A percentile compares a stretch with the other conserved stretches of the same genome.
Evolutionary conservation across 2,329 filamentous ascomycete species (phyloP).

Genomic region (Nothopassalora personata): DNA sequence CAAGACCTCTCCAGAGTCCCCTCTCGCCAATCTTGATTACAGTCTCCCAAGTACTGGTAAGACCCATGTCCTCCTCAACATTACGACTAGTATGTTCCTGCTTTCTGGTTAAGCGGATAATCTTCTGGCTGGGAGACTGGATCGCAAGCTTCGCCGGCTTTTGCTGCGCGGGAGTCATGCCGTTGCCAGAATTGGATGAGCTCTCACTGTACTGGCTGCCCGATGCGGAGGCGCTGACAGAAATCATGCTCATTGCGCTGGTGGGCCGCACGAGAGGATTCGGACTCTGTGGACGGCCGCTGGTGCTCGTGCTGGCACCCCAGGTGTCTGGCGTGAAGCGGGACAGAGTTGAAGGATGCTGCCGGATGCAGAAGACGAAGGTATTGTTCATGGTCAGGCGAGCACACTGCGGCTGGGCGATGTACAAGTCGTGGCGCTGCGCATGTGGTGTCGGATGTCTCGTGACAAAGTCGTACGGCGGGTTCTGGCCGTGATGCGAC

Average conservation of each 20-base stretch:
- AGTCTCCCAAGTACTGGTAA: conserved; percentile 79
- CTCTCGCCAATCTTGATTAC: conserved; percentile 84
- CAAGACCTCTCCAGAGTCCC: conserved; percentile 74
- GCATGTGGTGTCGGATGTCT: conserved; percentile 95
- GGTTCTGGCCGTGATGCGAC: conserved; percentile 85
- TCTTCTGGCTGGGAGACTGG: conserved; percentile 90
- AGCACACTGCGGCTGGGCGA: conserved; percentile 90
- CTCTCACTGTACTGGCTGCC: conserved; percentile 51
- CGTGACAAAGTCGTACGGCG: conserved; percentile 85
- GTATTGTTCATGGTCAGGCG: conserved; percentile 90
- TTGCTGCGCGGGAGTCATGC: conserved; percentile 46
- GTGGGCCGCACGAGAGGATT: conserved; percentile 50
- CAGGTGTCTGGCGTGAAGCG: conserved; percentile 37
- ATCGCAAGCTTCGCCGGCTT: conserved; percentile 96
- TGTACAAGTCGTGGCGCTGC: conserved; percentile 94
- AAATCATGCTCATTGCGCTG: conserved; percentile 58
- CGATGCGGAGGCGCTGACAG: conserved; percentile 46
- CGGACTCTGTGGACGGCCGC: conserved; percentile 46
- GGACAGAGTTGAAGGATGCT: conserved; percentile 68
- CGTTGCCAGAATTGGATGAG: conserved; percentile 51
- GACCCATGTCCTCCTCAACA: conserved; percentile 55
- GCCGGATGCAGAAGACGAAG: conserved; percentile 92
- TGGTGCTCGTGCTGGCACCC: conserved; percentile 24
- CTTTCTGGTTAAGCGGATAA: conserved; percentile 78
- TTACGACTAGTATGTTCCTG: conserved; percentile 52